Evolutionary conservation across 2,329 filamentous ascomycete genomes (phyloP).

Genomic region (Trichophyton benhamiae): DNA sequence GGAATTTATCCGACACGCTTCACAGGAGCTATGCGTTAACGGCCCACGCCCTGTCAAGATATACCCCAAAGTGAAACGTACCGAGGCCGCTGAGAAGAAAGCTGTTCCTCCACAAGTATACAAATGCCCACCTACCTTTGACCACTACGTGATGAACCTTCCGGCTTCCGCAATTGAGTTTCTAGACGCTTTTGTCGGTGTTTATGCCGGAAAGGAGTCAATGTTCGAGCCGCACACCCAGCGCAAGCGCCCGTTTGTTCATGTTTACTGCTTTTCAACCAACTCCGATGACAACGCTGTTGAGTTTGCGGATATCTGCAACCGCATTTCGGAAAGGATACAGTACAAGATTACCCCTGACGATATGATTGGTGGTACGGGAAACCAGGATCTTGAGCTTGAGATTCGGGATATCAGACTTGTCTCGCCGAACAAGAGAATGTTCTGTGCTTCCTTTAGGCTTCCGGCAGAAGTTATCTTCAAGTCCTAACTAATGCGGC

Average conservation of each 20-base stretch:
- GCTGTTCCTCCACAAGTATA: conserved; percentile 26
- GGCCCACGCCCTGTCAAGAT: conserved; percentile 44
- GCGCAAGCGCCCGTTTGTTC: conserved; percentile 62
- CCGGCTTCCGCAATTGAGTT: conserved; percentile 83
- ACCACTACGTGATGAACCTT: conserved; percentile 98
- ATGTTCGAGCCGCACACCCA: conserved; percentile 52
- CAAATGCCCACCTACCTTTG: conserved; percentile 54
- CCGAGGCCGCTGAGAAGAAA: conserved; percentile 12
- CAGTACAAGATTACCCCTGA: conserved; percentile 45
- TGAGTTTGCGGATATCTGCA: conserved; percentile 48
- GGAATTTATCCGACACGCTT: conserved; percentile 62
- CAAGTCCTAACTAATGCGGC: conserved; percentile 15
- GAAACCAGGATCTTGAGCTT: conserved; percentile 48
- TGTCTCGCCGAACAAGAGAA: conserved; percentile 85
- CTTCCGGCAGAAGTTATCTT: conserved; percentile 76
- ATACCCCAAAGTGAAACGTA: conserved; percentile 31
- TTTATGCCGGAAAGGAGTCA: conserved; percentile 60
- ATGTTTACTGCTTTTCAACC: conserved; percentile 87
- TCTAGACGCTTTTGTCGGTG: conserved; percentile 60
- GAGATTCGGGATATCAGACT: conserved; percentile 58
- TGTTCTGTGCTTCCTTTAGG: conserved; percentile 92
- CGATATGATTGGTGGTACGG: conserved; percentile 37
- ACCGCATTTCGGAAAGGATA: conserved; percentile 51
- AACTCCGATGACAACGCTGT: conserved; percentile 64
- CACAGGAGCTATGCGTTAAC: conserved; percentile 40